phyloP scores from a whole-genome alignment of 148 eudicot species.

The Chenopodium quinoa region DNA sequence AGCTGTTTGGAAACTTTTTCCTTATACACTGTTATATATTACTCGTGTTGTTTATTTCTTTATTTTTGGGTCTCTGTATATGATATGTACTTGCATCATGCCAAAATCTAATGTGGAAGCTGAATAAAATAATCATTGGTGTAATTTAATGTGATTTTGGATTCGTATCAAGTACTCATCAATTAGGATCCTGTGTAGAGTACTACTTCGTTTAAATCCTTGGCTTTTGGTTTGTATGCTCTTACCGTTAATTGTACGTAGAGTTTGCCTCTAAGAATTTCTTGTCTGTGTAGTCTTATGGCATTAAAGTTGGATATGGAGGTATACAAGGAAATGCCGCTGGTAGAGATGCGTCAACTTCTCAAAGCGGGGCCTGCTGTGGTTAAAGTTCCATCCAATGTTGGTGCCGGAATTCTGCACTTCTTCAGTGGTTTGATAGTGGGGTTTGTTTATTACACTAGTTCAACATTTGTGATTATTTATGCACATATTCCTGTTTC shows the following conservation, averaged over 20 bases:
- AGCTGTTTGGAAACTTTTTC: background rate
- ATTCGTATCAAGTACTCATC: too few species aligned
- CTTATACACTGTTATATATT: too few species aligned
- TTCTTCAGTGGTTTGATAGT: slow-evolving; percentile 3
- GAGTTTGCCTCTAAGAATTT: background rate
- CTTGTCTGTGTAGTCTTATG: slow-evolving; percentile 60
- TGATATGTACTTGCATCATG: background rate
- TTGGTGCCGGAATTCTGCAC: background rate
- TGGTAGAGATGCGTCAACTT: slow-evolving; percentile 67
- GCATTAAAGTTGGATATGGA: slow-evolving; percentile 95
- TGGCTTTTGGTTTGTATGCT: background rate
- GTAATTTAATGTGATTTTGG: too few species aligned
- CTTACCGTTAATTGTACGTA: background rate
- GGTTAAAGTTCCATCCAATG: slow-evolving; percentile 22
- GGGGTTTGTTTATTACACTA: background rate
- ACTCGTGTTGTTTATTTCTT: too few species aligned
- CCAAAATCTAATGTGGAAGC: background rate
- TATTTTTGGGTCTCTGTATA: background rate
- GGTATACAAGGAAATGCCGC: slow-evolving; percentile 72
- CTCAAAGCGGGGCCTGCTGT: slow-evolving; percentile 82
- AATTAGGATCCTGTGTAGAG: too few species aligned
- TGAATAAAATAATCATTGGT: background rate
- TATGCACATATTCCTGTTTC: slow-evolving; percentile 1
- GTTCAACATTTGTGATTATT: background rate
- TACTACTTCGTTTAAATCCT: background rate